Evolutionary conservation across 805 yeast species (phyloP).

Genomic region (Wickerhamiella domercqiae): DNA sequence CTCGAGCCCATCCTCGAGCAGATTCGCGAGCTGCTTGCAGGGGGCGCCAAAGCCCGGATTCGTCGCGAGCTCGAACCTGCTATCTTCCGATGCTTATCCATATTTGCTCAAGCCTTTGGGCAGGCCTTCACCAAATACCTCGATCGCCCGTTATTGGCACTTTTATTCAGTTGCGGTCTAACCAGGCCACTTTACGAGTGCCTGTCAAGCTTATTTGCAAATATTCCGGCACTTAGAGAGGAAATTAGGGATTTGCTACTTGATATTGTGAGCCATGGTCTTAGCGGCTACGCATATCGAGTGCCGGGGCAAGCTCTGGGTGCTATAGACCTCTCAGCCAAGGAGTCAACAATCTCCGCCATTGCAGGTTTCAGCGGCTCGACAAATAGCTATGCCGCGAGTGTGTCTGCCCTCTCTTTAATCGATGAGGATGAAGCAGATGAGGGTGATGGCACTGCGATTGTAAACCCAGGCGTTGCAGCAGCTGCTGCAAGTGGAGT

Average conservation of each 20-base stretch:
- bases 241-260: constrained; percentile 57
- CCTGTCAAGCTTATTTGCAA: constrained; percentile 45
- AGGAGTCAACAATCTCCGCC: too few relatives aligned
- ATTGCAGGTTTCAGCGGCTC: too few relatives aligned
- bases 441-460: constrained; percentile 1
- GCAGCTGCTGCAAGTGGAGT: background rate
- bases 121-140: constrained; percentile 84
- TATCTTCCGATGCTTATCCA: constrained; percentile 75
- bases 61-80: constrained; percentile 71
- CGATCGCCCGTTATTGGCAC: constrained; percentile 63
- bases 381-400: too few relatives aligned
- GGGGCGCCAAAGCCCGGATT: constrained; percentile 35
- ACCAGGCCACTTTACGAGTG: constrained; percentile 73
- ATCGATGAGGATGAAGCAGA: too few relatives aligned
- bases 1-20: constrained; percentile 75
- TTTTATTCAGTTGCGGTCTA: constrained; percentile 68
- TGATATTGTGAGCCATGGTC: constrained; percentile 52
- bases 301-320: constrained; percentile 87
- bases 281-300: constrained; percentile 66
- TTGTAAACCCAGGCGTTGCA: constrained; percentile 1
- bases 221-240: constrained; percentile 67
- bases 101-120: constrained; percentile 77
- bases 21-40: constrained; percentile 54
- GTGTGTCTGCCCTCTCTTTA: too few relatives aligned
- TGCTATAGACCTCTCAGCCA: constrained; percentile 33